Evolutionary conservation across 2,329 filamentous ascomycete species (phyloP).

Genomic region (Aspergillus arachidicola): DNA sequence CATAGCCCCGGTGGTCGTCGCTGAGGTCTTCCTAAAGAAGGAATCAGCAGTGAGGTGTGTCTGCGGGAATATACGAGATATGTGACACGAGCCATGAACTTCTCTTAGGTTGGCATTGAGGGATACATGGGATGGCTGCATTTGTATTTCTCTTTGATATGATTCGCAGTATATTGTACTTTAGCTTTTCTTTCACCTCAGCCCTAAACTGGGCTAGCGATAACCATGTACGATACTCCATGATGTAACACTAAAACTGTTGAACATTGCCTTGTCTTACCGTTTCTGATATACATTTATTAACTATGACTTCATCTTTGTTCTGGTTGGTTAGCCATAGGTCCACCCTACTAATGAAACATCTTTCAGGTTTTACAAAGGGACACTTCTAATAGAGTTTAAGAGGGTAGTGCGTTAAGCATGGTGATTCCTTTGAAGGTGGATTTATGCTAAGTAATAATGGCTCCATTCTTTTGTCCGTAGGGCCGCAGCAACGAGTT

Average conservation of each 20-base stretch:
- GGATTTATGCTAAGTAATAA: too few relatives aligned
- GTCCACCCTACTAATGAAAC: not conserved
- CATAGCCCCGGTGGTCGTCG: not conserved
- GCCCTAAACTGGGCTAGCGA: not conserved
- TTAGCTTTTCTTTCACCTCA: not conserved
- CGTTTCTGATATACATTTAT: not conserved
- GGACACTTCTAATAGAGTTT: not conserved
- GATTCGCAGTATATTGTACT: slow-evolving; percentile 1
- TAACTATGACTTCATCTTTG: not conserved
- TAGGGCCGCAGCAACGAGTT: too few relatives aligned
- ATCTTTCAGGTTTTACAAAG: not conserved
- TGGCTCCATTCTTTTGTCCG: too few relatives aligned
- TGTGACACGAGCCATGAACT: slow-evolving; percentile 11
- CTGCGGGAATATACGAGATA: slow-evolving; percentile 6
- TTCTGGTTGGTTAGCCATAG: not conserved
- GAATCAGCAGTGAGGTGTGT: not conserved
- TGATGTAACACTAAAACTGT: not conserved
- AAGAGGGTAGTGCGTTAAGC: not conserved
- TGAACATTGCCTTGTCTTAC: not conserved
- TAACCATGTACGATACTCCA: not conserved
- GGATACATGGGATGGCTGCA: not conserved
- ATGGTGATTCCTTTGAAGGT: not conserved
- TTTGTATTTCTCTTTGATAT: not conserved
- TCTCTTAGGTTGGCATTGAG: not conserved
- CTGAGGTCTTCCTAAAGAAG: too few relatives aligned